Evolutionary conservation across 345 rosid genomes (phyloP), one percentile per base, ranked within the genome.

Genomic region (Diplotaxis tenuifolia): DNA sequence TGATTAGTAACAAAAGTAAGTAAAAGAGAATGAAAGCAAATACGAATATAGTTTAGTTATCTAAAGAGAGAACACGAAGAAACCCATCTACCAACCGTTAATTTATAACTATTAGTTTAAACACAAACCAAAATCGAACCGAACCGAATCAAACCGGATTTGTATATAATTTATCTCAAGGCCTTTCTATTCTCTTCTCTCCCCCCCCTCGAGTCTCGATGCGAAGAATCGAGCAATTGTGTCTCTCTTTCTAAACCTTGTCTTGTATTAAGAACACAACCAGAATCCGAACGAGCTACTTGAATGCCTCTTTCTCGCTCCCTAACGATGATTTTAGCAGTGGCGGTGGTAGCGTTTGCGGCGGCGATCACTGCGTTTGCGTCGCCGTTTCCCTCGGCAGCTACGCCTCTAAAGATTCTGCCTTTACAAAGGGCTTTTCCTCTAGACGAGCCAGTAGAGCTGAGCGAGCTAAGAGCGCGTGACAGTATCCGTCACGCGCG

Each of bases 401-500:
- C 22, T n/a, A n/a, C n/a, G n/a, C n/a, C n/a, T n/a, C n/a, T n/a
- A 20, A 74, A 71, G 72, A 54, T 88, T 76, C 81, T 94, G 7
- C 84, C 84, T 40, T 78, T 94, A 10, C 80, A 89, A 76, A 87
- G 98, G 68, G 86, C 83, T 68, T 81, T 83, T 74, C 96, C 98
- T 32, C 71, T 84, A 67, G 82, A 75, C 74, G 82, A 79, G 58
- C 64, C n/a, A 27, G 82, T 87, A 1, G 86, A 82, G 68, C 70
- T 87, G 68, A 83, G 78, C 34, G 82, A 81, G 23, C 88, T 88
- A 73, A 76, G 76, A 21, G 90, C 90, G 62, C 81, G 93, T 50
- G 97, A 95, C 82, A 83, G 84, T 34, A 75, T 79, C 66, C 81
- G 99, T 20, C 96, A 87, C 82, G 74, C 92, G 9, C 87, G 96